These are phyloP conservation scores for Tolypocladium amazonense DNA, from an alignment of 2,329 filamentous ascomycete genomes.

Conservation along the genomic window DNA sequence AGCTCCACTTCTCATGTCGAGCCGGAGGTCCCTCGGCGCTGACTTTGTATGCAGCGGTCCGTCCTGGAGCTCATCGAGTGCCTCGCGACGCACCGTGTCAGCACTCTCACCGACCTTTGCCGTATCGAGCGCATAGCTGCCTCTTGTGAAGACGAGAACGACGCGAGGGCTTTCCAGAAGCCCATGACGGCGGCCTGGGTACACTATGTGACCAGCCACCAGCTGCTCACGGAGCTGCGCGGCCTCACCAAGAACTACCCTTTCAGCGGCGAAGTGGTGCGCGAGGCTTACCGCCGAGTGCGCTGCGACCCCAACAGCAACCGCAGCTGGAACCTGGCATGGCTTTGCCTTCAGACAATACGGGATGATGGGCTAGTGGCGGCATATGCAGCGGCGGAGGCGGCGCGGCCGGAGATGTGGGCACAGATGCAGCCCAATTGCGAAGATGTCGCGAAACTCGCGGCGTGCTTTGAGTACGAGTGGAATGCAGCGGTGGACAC, in stretches of 20 bases:
- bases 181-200: conserved; percentile 64
- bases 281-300: conserved; percentile 55
- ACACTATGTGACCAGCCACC: conserved; percentile 61
- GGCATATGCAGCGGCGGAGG: conserved; percentile 50
- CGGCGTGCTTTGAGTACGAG: conserved; percentile 52
- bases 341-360: conserved; percentile 59
- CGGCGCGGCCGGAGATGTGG: conserved; percentile 60
- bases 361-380: conserved; percentile 50
- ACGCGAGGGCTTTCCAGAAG: conserved; percentile 44
- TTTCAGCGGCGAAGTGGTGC: conserved; percentile 52
- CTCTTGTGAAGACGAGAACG: conserved; percentile 43
- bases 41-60: conserved; percentile 29
- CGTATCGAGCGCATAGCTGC: conserved; percentile 59
- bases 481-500: conserved; percentile 55
- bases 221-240: conserved; percentile 59
- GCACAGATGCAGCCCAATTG: conserved; percentile 43
- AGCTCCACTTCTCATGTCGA: not conserved
- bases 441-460: conserved; percentile 47
- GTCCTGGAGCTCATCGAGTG: conserved; percentile 52
- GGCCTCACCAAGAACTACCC: conserved; percentile 57
- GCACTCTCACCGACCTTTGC: conserved; percentile 62
- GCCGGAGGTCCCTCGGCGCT: not conserved
- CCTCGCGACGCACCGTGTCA: conserved; percentile 56
- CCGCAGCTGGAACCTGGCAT: conserved; percentile 67
- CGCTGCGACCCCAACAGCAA: conserved; percentile 53